Evolutionary conservation across 1,139 yeast genomes (phyloP), one percentile per base, ranked within the genome.

Genomic region (Kodamaea plutei): DNA sequence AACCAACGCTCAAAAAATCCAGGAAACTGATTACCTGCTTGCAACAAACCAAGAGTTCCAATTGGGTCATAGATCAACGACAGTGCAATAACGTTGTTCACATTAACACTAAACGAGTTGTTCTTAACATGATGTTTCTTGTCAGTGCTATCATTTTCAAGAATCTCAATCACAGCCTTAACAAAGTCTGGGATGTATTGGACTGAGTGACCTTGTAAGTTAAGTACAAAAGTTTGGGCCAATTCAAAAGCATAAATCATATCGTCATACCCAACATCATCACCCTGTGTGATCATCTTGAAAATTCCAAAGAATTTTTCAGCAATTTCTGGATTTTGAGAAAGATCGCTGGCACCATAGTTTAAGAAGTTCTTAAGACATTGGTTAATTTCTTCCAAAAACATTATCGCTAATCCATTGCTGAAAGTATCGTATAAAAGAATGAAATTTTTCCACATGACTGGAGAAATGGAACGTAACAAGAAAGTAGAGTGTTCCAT

Each of bases 401-500:
- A 87, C 59, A 69, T 63, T 17, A 71, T 45, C 2, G 79, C 79
- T 27, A 75, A 70, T 13, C 78, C 76, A 20, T 73, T 69, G 31
- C 69, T 61, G 43, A 85, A 69, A 2, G 79, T 63, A 20, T 62
- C 60, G 22, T 75, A 69, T 29, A 85, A 59, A 29, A 72, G 56
- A 28, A 69, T 74, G 45, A 87, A 78, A 25, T 80, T 61, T 28
- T 69, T 68, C 96, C 97, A 89, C 69, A 88, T 79, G 25, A 69
- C 60, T 8, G 85, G 84, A 7, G 89, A 76, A 13, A 91, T 79
- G 8, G 64, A 52, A 52, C 93, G 76, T 28, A 84, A 66, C 37
- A 87, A 66, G 54, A 83, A 89, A 0, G 93, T 77, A 17, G 93
- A 77, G 54, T 85, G 87, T 48, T 91, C 97, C 43, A 88, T 75